Evolutionary conservation across 2,329 filamentous ascomycete species (phyloP), one percentile per base, ranked within the genome.

Genomic region (Botryotinia convoluta): DNA sequence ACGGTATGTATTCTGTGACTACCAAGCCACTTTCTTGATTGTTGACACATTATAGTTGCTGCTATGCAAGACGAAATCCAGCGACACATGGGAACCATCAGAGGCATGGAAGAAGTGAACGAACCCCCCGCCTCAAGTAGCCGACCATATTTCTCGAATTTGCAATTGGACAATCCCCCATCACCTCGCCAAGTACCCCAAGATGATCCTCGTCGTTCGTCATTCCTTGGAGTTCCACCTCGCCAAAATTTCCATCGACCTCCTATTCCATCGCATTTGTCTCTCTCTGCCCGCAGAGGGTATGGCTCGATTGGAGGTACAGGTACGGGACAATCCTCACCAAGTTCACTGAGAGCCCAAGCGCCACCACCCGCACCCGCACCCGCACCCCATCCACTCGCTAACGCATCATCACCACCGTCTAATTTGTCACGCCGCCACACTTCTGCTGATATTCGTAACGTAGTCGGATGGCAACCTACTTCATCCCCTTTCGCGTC

Each of bases 391-490:
- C 92, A 93, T 79, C 90, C 90, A 48, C 85, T 91, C 32, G 88
- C 91, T 29, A 85, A 88, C 73, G 86, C 89, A 45, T 86, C 90
- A 77, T 86, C 88, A 39, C 88, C 89, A 48, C 89, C 91, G 51
- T 88, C 89, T 73, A 94, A 90, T 78, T 86, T 97, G 64, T 89
- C 90, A 62, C 91, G 95, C 76, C 90, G 95, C 75, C 96, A 99
- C 83, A 99, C 96, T 2, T 95, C 95, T 57, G 96, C 96, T 74
- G 96, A 99, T 81, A 98, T 99, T 78, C 91, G 96, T 71, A 80
- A 80, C 71, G 92, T 95, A 78, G 92, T 94, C 80, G 93, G 92
- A 54, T 95, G 93, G 90, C 91, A 90, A 75, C 76, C 84, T 79
- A 84, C 85, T 60, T 86, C 88, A 39, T 92, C 91, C 8, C 92